phyloP scores from a whole-genome alignment of 139 green algal species.

The Diplosphaera chodatii region DNA sequence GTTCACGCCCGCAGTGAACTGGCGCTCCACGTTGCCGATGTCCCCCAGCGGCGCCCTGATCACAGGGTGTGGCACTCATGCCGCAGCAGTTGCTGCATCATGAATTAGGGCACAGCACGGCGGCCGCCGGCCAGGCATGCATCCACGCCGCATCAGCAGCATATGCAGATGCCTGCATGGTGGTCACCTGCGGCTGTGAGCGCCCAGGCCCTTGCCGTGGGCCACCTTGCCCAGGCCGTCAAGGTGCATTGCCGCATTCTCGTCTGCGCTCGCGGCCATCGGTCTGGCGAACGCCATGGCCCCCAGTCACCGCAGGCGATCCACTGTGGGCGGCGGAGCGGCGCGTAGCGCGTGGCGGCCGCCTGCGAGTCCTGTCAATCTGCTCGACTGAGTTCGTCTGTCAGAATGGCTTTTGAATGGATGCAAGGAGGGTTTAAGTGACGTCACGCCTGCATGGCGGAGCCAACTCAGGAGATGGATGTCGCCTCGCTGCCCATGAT shows the following conservation, averaged over 20 bases:
- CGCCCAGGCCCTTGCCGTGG: neutral
- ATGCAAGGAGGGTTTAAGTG: too few relatives aligned
- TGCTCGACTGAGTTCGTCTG: too few relatives aligned
- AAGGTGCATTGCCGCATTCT: slow-evolving; percentile 7
- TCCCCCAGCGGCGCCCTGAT: slow-evolving; percentile 36
- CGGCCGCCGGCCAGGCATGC: too few relatives aligned
- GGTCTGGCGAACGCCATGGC: slow-evolving; percentile 20
- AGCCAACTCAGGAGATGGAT: too few relatives aligned
- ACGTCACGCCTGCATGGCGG: too few relatives aligned
- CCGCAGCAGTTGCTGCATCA: neutral
- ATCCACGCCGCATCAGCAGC: too few relatives aligned
- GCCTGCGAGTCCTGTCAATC: neutral
- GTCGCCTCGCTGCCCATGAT: too few relatives aligned
- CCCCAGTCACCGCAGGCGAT: too few relatives aligned
- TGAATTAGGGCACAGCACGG: too few relatives aligned
- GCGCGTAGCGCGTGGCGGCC: too few relatives aligned
- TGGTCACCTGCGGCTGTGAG: neutral
- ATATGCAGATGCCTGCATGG: neutral
- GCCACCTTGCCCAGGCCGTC: slow-evolving; percentile 4
- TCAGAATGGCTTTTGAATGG: too few relatives aligned
- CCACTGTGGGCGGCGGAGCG: too few relatives aligned
- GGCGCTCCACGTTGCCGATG: slow-evolving; percentile 58
- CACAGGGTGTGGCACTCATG: neutral
- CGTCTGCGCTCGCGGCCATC: slow-evolving; percentile 5
- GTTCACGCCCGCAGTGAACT: slow-evolving; percentile 26